Conservation (phyloP, 129 eudicot species). For the Ambrosia trifida region DNA sequence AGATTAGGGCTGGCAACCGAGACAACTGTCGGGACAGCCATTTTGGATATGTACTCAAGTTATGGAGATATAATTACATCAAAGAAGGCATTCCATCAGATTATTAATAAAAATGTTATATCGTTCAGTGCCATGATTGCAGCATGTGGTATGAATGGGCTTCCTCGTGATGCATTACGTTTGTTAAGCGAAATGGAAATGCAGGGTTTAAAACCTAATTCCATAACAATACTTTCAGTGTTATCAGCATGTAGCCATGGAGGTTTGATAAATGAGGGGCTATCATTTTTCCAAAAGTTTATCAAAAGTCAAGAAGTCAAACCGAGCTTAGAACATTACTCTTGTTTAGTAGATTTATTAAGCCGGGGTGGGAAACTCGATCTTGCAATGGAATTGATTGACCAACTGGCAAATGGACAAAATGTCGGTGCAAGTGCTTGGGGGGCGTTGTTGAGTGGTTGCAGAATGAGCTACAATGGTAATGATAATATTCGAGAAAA, state of each 20-base stretch:
- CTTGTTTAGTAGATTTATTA: conserved; percentile 78
- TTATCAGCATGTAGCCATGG: conserved; percentile 95
- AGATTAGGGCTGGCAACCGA: conserved; percentile 61
- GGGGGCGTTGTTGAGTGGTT: conserved; percentile 84
- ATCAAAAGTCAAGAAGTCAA: conserved; percentile 45
- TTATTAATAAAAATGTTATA: conserved; percentile 52
- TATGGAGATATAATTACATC: conserved; percentile 69
- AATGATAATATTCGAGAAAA: conserved; percentile 38
- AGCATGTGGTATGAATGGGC: conserved; percentile 83
- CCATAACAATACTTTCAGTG: conserved; percentile 59
- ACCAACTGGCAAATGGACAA: conserved; percentile 30
- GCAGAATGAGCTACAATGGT: conserved; percentile 35
- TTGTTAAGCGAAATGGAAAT: conserved; percentile 52
- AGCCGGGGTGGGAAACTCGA: conserved; percentile 76
- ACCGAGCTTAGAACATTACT: conserved; percentile 59
- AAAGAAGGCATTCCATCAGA: conserved; percentile 51
- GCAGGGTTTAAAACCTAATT: conserved; percentile 59
- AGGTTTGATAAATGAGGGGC: conserved; percentile 65
- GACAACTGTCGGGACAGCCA: conserved; percentile 67
- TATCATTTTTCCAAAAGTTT: conserved; percentile 48
- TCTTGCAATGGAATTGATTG: conserved; percentile 55
- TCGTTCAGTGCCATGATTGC: conserved; percentile 79
- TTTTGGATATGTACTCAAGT: conserved; percentile 73
- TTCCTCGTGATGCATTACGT: conserved; percentile 54
- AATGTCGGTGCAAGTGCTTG: conserved; percentile 63